Base-by-base conservation (phyloP, 805 yeast species). In the Candida maesae region DNA sequence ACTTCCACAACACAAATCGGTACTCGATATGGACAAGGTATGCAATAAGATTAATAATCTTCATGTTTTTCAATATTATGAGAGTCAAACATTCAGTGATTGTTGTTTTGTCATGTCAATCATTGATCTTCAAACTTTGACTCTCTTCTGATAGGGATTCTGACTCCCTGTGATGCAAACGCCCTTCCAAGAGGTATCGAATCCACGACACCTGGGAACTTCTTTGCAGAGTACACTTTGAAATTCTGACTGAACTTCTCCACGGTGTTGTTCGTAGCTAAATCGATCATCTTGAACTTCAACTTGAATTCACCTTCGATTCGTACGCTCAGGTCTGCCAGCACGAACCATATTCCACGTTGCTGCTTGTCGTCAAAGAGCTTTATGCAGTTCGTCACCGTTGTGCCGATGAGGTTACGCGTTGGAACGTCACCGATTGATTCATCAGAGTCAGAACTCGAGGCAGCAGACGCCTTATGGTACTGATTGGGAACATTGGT, bases 201-300 rank as follows among this genome's bases (percentile, higher is more conserved):
- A 32, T 68, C 72, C 32, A 65, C 66, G 15, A 69, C 74, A 6
- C 74, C 74, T 2, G 74, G 74, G 45, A 68, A 69, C 47, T 60
- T 63, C 45, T 69, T 69, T 1, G 74, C 73, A 26, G 68, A 62
- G 44, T 60, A 69, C 4, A 67, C 71, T 29, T 51, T 55, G 54
- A 68, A 67, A 4, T 53, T 44, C 9, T 62, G 56, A 12, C 67
- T 63, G 44, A 61, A 68, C 19, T 38, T 39, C 20, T 40, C 36
- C 5, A 45, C 45, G 24, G 53, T 19, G 9, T 15, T 20, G 32
- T 45, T 44, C 1, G 45, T 39, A 34, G 42, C 47, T 36, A 68
- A 50, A 38, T 68, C 62, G 23, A 64, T 61, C 39, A 68, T 60
- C 8, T 59, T 53, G 34, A 65, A 59, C 49, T 61, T 65, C 28